phyloP scores from a whole-genome alignment of 2,329 filamentous ascomycete species.

The Neonectria coccinea region DNA sequence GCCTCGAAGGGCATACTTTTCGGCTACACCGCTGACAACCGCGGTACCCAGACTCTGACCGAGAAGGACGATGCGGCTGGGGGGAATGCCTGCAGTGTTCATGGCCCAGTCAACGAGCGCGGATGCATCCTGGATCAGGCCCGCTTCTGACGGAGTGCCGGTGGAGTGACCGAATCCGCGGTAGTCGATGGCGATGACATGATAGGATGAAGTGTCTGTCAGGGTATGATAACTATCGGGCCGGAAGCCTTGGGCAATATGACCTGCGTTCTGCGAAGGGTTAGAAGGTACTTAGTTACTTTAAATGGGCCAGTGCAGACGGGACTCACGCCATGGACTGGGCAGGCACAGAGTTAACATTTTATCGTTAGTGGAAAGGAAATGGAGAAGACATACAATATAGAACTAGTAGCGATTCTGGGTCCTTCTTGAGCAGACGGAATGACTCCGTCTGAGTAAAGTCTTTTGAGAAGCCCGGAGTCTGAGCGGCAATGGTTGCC shows the following conservation, averaged over 20 bases:
- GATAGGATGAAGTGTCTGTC: slow-evolving; percentile 77
- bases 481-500: slow-evolving; percentile 65
- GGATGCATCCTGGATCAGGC: slow-evolving; percentile 82
- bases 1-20: slow-evolving; percentile 72
- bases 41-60: slow-evolving; percentile 93
- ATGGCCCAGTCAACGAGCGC: slow-evolving; percentile 80
- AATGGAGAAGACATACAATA: slow-evolving; percentile 62
- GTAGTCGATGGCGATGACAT: slow-evolving; percentile 91
- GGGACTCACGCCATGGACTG: slow-evolving; percentile 72
- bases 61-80: slow-evolving; percentile 80
- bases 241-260: slow-evolving; percentile 82
- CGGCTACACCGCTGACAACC: slow-evolving; percentile 78
- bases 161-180: slow-evolving; percentile 87
- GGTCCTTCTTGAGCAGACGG: slow-evolving; percentile 70
- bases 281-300: slow-evolving; percentile 29
- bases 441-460: slow-evolving; percentile 70
- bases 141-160: slow-evolving; percentile 82
- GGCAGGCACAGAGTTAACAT: slow-evolving; percentile 19
- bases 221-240: slow-evolving; percentile 83
- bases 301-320: neutral
- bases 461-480: slow-evolving; percentile 62
- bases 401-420: slow-evolving; percentile 71
- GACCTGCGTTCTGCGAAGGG: slow-evolving; percentile 78
- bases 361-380: slow-evolving; percentile 9
- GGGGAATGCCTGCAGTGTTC: slow-evolving; percentile 70